Percentiles rank a stretch among this genome's conserved stretches.
These are phyloP conservation scores for Venturia effusa DNA, from an alignment of 2,329 filamentous ascomycete species.

Conservation along the genomic window DNA sequence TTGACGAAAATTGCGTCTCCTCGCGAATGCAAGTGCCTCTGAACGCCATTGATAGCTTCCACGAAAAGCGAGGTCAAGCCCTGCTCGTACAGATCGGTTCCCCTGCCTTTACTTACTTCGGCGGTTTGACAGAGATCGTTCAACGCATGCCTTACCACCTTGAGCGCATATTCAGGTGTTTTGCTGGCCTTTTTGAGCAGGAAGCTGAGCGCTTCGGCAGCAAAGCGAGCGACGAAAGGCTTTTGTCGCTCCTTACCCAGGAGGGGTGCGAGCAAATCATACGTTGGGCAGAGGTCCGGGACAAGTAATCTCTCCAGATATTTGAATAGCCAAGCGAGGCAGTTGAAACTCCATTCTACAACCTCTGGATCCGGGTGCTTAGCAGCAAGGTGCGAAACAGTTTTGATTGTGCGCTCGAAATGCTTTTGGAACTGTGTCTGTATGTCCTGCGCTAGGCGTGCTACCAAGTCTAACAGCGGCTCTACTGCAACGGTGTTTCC, in stretches of 20 bases:
- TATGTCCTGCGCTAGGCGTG: slow-evolving; percentile 89
- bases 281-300: slow-evolving; percentile 74
- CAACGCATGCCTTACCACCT: slow-evolving; percentile 62
- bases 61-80: slow-evolving; percentile 88
- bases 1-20: slow-evolving; percentile 42
- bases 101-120: slow-evolving; percentile 34
- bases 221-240: slow-evolving; percentile 79
- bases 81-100: slow-evolving; percentile 63
- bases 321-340: slow-evolving; percentile 92
- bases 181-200: slow-evolving; percentile 71
- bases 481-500: slow-evolving; percentile 74
- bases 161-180: slow-evolving; percentile 12
- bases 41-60: slow-evolving; percentile 60
- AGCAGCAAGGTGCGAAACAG: slow-evolving; percentile 69
- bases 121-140: slow-evolving; percentile 50
- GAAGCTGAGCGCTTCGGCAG: slow-evolving; percentile 91
- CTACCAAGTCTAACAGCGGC: slow-evolving; percentile 75
- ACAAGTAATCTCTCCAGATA: slow-evolving; percentile 83
- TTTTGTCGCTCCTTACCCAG: slow-evolving; percentile 76
- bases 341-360: slow-evolving; percentile 96
- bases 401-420: slow-evolving; percentile 62
- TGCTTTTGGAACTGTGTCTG: slow-evolving; percentile 80
- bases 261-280: slow-evolving; percentile 70
- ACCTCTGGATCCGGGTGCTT: slow-evolving; percentile 71
- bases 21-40: slow-evolving; percentile 47